Evolutionary conservation across 257 asterid genomes (phyloP).

Genomic region (Verbena officinalis): DNA sequence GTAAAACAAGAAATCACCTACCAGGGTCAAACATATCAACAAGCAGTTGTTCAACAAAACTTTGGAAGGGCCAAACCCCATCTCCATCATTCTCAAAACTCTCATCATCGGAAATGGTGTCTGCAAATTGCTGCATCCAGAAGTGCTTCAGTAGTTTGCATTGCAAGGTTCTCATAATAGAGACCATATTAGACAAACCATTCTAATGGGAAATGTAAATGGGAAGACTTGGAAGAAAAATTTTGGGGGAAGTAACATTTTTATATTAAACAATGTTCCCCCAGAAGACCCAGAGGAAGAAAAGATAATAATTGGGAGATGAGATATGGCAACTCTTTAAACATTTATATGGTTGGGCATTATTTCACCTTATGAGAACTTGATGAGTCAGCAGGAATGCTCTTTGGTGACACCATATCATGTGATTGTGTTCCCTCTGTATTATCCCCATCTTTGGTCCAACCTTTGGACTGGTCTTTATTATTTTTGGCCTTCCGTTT

Average conservation of each 20-base stretch:
- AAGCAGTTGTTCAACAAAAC: constrained; percentile 91
- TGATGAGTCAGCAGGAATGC: constrained; percentile 55
- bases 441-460: constrained; percentile 85
- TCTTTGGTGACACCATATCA: constrained; percentile 71
- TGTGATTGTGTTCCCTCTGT: constrained; percentile 68
- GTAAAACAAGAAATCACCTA: constrained; percentile 30
- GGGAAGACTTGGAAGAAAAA: constrained; percentile 22
- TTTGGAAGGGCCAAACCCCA: constrained; percentile 90
- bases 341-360: neutral
- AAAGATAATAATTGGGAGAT: neutral
- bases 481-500: constrained; percentile 89
- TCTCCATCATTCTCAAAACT: constrained; percentile 76
- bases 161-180: constrained; percentile 21
- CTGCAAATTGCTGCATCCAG: constrained; percentile 74
- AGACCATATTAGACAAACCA: neutral
- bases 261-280: too few species aligned
- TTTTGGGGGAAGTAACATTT: constrained; percentile 6
- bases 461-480: constrained; percentile 87
- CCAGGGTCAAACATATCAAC: constrained; percentile 97
- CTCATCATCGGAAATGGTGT: constrained; percentile 80
- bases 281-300: too few species aligned
- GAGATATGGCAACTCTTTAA: neutral
- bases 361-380: constrained; percentile 71
- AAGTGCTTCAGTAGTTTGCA: constrained; percentile 37
- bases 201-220: neutral